Percentiles rank a stretch among this genome's conserved stretches.
Evolutionary conservation across 163 green algal species (phyloP).

Genomic region (Scenedesmus sp.): DNA sequence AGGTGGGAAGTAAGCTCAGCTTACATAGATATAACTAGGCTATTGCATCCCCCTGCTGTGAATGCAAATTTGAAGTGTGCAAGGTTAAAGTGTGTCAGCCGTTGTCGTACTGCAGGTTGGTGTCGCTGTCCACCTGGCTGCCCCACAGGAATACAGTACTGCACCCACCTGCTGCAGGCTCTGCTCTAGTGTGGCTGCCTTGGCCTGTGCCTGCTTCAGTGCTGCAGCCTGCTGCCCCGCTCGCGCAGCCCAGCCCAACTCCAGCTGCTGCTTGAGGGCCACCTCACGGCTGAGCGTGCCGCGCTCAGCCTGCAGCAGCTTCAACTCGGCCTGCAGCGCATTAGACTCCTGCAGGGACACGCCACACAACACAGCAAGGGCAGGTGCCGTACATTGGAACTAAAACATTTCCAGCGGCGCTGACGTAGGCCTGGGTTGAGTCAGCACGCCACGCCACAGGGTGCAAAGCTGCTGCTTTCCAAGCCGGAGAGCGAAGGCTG

Average conservation of each 20-base stretch:
- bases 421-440: too few species aligned
- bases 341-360: slow-evolving; percentile 77
- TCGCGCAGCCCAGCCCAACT: slow-evolving; percentile 85
- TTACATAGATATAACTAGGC: too few species aligned
- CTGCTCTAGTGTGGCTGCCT: slow-evolving; percentile 78
- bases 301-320: slow-evolving; percentile 77
- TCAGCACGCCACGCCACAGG: too few species aligned
- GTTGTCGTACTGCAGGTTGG: neutral
- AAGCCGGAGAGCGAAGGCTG: too few species aligned
- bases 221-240: slow-evolving; percentile 77
- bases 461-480: too few species aligned
- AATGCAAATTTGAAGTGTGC: too few species aligned
- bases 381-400: neutral
- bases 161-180: slow-evolving; percentile 67
- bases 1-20: too few species aligned
- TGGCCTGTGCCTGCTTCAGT: slow-evolving; percentile 76
- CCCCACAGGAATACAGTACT: too few species aligned
- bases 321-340: slow-evolving; percentile 80
- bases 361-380: neutral
- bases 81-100: neutral
- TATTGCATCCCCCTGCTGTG: too few species aligned
- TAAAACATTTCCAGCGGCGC: too few species aligned
- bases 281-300: slow-evolving; percentile 67
- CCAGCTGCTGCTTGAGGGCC: slow-evolving; percentile 82
- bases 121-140: neutral